Percentiles rank a stretch among this genome's conserved stretches.
Conservation (phyloP, 2,329 filamentous ascomycete species). For the Fusarium falciforme region DNA sequence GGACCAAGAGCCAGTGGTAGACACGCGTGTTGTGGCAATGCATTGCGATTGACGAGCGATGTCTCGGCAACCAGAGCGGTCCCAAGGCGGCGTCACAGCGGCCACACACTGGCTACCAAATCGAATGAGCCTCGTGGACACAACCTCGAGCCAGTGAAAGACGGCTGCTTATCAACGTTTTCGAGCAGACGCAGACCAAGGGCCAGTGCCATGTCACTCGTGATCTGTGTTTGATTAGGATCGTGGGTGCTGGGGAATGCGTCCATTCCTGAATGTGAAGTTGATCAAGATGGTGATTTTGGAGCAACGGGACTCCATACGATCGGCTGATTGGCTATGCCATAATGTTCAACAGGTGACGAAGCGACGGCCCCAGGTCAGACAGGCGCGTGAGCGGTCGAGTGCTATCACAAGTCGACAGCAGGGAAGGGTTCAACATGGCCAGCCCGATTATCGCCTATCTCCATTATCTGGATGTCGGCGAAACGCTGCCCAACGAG, state of each 20-base stretch:
- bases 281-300: not conserved
- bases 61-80: constrained; percentile 8
- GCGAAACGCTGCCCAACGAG: not conserved
- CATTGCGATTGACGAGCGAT: constrained; percentile 37
- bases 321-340: not conserved
- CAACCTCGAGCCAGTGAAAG: constrained; percentile 22
- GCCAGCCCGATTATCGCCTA: not conserved
- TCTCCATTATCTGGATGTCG: not conserved
- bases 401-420: not conserved
- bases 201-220: not conserved
- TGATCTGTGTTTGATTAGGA: constrained; percentile 8
- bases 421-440: not conserved
- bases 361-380: not conserved
- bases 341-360: not conserved
- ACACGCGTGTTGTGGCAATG: constrained; percentile 29
- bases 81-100: constrained; percentile 4
- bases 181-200: not conserved
- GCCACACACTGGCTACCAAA: not conserved
- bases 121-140: constrained; percentile 6
- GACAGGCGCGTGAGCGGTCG: not conserved
- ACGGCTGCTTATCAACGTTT: constrained; percentile 23
- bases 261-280: not conserved
- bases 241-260: not conserved
- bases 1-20: constrained; percentile 27
- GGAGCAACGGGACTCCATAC: not conserved